A percentile compares a stretch with the other conserved stretches of the same genome.
Conservation (phyloP, 2,329 filamentous ascomycete genomes). For the Sporothrix curviconia region DNA sequence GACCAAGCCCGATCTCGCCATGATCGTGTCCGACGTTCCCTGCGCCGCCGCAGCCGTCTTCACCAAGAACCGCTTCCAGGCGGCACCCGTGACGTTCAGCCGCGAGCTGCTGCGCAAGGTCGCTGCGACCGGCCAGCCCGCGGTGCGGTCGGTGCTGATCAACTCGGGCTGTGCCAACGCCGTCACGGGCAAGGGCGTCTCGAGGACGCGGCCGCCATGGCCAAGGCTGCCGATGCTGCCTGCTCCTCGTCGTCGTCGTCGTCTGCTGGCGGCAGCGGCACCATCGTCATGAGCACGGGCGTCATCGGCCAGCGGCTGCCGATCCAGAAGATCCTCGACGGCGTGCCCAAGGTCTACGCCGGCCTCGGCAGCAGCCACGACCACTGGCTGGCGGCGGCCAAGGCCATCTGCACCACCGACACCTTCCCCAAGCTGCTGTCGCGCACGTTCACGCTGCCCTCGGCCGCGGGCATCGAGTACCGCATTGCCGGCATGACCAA, state of each 20-base stretch:
- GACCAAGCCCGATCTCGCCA: slow-evolving; percentile 80
- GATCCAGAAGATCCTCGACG: slow-evolving; percentile 79
- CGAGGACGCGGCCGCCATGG: slow-evolving; percentile 84
- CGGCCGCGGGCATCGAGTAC: slow-evolving; percentile 62
- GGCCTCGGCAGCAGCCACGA: slow-evolving; percentile 69
- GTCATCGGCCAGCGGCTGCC: slow-evolving; percentile 94
- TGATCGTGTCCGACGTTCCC: slow-evolving; percentile 78
- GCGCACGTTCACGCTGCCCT: slow-evolving; percentile 74
- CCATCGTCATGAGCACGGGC: slow-evolving; percentile 97
- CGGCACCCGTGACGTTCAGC: slow-evolving; percentile 86
- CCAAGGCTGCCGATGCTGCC: slow-evolving; percentile 59
- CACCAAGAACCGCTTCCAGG: slow-evolving; percentile 97
- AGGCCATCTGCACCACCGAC: slow-evolving; percentile 95
- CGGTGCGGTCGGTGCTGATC: slow-evolving; percentile 72
- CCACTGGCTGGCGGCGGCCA: slow-evolving; percentile 79
- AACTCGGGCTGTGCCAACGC: slow-evolving; percentile 98
- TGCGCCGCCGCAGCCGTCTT: slow-evolving; percentile 89
- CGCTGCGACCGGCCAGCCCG: slow-evolving; percentile 48
- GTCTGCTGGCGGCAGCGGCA: slow-evolving; percentile 33
- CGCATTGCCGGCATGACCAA: slow-evolving; percentile 89
- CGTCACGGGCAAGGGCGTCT: slow-evolving; percentile 82
- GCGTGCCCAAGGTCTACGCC: slow-evolving; percentile 69
- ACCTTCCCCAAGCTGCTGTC: slow-evolving; percentile 96
- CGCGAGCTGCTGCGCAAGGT: slow-evolving; percentile 61
- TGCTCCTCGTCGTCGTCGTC: slow-evolving; percentile 40